Evolutionary conservation across 495 filamentous ascomycete genomes (phyloP).

Genomic region (Podospora sp.): DNA sequence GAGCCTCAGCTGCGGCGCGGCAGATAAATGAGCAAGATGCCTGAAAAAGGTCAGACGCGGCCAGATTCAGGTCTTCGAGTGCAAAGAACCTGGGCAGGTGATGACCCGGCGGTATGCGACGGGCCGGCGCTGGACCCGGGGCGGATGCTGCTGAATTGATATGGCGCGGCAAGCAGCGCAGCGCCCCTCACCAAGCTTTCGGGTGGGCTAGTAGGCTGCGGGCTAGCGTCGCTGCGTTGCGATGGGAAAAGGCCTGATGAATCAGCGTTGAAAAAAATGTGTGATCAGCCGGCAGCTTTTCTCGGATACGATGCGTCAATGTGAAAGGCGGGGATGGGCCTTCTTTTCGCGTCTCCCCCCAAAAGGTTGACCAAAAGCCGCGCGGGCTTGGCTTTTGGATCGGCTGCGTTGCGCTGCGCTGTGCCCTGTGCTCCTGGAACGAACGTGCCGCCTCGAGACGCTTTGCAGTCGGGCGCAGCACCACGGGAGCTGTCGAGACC

Average conservation of each 20-base stretch:
- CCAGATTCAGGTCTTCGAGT: slow-evolving; percentile 13
- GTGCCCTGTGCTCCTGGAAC: slow-evolving; percentile 6
- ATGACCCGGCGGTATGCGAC: slow-evolving; percentile 22
- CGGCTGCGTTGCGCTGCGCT: slow-evolving; percentile 2
- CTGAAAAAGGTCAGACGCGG: slow-evolving; percentile 10
- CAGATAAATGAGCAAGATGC: slow-evolving; percentile 30
- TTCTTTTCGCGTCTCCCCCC: slow-evolving; percentile 12
- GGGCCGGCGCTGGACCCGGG: slow-evolving; percentile 11
- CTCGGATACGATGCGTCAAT: slow-evolving; percentile 33
- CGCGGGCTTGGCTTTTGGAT: slow-evolving; percentile 12
- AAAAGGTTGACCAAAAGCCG: slow-evolving; percentile 1
- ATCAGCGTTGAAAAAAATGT: slow-evolving; percentile 34
- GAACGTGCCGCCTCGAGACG: neutral
- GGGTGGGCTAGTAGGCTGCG: neutral
- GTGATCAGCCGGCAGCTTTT: slow-evolving; percentile 40
- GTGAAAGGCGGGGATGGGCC: slow-evolving; percentile 25
- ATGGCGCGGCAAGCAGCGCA: slow-evolving; percentile 14
- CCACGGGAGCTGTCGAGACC: slow-evolving; percentile 6
- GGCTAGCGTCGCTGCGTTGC: neutral
- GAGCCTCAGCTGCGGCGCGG: slow-evolving; percentile 24
- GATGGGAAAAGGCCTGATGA: slow-evolving; percentile 27
- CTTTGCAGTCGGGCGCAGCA: slow-evolving; percentile 1
- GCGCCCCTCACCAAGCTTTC: slow-evolving; percentile 1
- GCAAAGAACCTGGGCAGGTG: slow-evolving; percentile 6
- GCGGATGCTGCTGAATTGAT: slow-evolving; percentile 6